Evolutionary conservation across 2,329 filamentous ascomycete species (phyloP).

Genomic region (Calonectria montana): DNA sequence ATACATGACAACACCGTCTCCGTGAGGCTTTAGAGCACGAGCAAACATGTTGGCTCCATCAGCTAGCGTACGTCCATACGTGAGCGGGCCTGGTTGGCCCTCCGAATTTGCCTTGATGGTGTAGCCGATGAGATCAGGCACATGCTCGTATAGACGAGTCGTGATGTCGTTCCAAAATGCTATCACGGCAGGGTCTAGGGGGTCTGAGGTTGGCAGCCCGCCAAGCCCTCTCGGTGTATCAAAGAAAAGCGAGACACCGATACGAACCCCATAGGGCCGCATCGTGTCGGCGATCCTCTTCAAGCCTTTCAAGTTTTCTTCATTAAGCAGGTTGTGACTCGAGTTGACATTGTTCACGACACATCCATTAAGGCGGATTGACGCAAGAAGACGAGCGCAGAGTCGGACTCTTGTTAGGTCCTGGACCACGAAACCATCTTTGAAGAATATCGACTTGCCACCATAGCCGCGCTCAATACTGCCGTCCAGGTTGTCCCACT

Average conservation of each 20-base stretch:
- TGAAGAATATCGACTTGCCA: constrained; percentile 5
- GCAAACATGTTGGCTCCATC: background rate
- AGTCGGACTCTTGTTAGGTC: background rate
- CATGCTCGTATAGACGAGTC: background rate
- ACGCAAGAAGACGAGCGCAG: background rate
- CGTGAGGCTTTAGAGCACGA: background rate
- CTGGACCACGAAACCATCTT: background rate
- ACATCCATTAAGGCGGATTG: background rate
- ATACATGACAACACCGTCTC: background rate
- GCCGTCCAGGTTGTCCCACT: constrained; percentile 1
- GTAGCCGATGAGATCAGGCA: background rate
- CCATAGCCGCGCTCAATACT: background rate
- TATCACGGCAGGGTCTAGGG: background rate
- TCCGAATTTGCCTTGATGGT: background rate
- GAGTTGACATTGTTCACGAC: constrained; percentile 1
- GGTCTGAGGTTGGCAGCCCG: background rate
- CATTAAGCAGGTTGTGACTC: background rate
- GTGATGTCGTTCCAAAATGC: background rate
- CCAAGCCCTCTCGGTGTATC: background rate
- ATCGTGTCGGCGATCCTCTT: background rate
- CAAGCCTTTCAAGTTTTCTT: background rate
- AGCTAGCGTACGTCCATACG: background rate
- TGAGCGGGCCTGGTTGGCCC: background rate
- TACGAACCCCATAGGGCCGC: background rate
- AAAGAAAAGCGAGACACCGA: background rate